phyloP scores from a whole-genome alignment of 768 basidiomycete genomes.

The Sporobolomyces roseus region DNA sequence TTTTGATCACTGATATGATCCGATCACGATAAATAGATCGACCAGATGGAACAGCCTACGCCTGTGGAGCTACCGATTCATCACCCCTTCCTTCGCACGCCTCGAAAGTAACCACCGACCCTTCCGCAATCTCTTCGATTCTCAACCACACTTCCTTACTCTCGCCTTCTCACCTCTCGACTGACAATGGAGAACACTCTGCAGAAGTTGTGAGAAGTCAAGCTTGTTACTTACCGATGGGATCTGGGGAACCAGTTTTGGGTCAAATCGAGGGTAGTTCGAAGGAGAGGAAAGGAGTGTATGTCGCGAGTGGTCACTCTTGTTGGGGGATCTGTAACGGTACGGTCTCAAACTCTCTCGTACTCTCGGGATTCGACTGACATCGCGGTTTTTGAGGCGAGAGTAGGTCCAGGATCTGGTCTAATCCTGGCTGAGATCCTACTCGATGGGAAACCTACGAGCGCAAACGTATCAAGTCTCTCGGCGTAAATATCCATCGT shows the following conservation, averaged over 20 bases:
- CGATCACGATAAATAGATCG: too few species aligned
- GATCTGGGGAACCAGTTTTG: conserved; percentile 66
- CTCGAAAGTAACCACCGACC: conserved; percentile 65
- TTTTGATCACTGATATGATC: too few species aligned
- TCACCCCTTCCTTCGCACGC: conserved; percentile 64
- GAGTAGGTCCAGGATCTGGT: conserved; percentile 74
- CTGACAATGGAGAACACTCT: conserved; percentile 53
- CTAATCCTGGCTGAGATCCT: conserved; percentile 67
- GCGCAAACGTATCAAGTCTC: conserved; percentile 49
- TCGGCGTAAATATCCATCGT: conserved; percentile 3
- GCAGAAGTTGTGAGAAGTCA: conserved; percentile 56
- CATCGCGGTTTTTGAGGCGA: not conserved
- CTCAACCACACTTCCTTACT: conserved; percentile 48
- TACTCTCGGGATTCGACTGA: not conserved
- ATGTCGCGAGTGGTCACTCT: conserved; percentile 72
- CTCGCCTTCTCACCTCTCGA: conserved; percentile 44
- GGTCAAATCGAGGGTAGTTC: conserved; percentile 55
- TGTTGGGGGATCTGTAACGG: conserved; percentile 49
- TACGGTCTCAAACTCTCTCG: not conserved
- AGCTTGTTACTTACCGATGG: conserved; percentile 75
- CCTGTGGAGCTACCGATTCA: conserved; percentile 75
- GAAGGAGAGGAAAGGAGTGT: conserved; percentile 56
- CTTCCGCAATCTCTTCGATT: conserved; percentile 57
- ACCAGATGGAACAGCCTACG: conserved; percentile 56
- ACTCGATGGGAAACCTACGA: conserved; percentile 62